These are phyloP conservation scores for Dioscorea dumetorum DNA, from an alignment of 106 monocot species.

Conservation along the genomic window DNA sequence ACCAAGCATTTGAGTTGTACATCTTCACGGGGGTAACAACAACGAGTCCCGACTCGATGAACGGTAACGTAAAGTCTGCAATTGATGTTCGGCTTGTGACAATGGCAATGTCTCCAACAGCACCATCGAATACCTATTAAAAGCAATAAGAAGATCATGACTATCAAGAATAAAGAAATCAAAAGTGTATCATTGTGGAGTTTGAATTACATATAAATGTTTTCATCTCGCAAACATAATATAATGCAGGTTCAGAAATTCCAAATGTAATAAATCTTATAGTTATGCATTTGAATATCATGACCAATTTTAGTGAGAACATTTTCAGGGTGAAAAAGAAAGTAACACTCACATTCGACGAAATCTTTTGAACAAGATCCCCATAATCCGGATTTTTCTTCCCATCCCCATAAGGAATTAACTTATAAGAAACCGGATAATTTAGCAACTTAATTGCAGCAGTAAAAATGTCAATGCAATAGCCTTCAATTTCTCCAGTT, in stretches of 20 bases:
- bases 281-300: too few relatives aligned
- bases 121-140: constrained; percentile 44
- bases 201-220: background rate
- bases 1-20: constrained; percentile 42
- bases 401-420: constrained; percentile 49
- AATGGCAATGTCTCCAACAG: constrained; percentile 62
- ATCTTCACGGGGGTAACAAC: constrained; percentile 37
- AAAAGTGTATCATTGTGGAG: too few relatives aligned
- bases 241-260: background rate
- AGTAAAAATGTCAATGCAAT: constrained; percentile 52
- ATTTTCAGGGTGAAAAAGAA: too few relatives aligned
- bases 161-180: too few relatives aligned
- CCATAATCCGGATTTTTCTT: constrained; percentile 43
- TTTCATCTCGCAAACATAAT: too few relatives aligned
- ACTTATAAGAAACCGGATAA: constrained; percentile 44
- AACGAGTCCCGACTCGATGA: constrained; percentile 49
- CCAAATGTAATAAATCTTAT: too few relatives aligned
- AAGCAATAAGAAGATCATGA: background rate
- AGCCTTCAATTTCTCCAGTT: constrained; percentile 36
- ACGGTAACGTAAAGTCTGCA: constrained; percentile 70
- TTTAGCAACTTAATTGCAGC: constrained; percentile 48
- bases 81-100: constrained; percentile 54
- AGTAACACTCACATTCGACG: constrained; percentile 34
- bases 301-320: too few relatives aligned
- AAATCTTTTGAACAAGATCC: constrained; percentile 52